Percentiles rank a stretch among this genome's conserved stretches.
phyloP scores from a whole-genome alignment of 192 early-diverging fungal species.

The Rhizoclosmatium globosum region DNA sequence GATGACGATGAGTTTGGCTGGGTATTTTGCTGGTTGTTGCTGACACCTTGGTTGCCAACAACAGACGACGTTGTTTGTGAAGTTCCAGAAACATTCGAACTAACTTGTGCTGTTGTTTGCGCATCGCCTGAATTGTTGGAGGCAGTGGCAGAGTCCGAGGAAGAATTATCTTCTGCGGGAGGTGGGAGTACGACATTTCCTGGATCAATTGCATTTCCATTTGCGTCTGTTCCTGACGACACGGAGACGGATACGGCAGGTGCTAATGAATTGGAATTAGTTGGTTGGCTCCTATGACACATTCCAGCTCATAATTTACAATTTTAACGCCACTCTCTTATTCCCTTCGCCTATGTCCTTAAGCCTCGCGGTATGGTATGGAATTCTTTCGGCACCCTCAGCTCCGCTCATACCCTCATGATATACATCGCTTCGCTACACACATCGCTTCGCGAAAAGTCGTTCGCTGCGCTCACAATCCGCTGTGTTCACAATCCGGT shows the following conservation, averaged over 20 bases:
- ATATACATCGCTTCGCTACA: too few species aligned
- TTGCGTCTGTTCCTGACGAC: not conserved
- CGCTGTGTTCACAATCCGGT: too few species aligned
- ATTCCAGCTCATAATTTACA: too few species aligned
- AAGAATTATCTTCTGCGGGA: not conserved
- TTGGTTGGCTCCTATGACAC: too few species aligned
- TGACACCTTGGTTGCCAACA: not conserved
- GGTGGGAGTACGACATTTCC: not conserved
- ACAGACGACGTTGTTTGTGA: not conserved
- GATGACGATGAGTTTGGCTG: not conserved
- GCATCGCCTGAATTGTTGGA: not conserved
- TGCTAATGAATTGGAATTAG: not conserved
- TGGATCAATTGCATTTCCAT: slow-evolving; percentile 1
- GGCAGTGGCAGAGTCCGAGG: not conserved
- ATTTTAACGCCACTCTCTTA: too few species aligned
- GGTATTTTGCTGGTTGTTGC: not conserved
- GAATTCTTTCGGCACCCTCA: too few species aligned
- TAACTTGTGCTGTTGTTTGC: not conserved
- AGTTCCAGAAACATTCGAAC: not conserved
- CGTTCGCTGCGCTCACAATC: too few species aligned
- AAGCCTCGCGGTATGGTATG: too few species aligned
- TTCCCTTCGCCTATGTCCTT: too few species aligned
- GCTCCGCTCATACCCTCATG: too few species aligned
- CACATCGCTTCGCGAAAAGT: too few species aligned
- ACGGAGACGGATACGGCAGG: not conserved